Evolutionary conservation across 352 stramenopile genomes (phyloP).

Genomic region (Globisporangium acanthophoron): DNA sequence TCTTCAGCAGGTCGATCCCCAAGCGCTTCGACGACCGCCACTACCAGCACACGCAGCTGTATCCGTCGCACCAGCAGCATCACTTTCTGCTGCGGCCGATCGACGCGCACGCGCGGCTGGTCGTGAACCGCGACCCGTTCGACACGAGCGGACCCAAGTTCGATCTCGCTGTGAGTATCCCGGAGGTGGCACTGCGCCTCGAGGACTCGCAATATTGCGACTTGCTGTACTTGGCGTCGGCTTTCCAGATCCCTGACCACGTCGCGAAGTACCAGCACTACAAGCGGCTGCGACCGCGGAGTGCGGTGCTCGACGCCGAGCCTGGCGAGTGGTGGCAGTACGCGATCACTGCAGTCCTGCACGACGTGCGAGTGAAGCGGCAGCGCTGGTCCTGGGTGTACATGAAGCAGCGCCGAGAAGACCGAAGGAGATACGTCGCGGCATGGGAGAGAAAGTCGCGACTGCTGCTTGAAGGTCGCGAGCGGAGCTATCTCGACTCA

Average conservation of each 20-base stretch:
- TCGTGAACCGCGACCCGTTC: conserved; percentile 79
- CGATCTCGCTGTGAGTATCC: conserved; percentile 75
- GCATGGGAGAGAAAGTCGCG: conserved; percentile 48
- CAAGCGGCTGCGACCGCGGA: conserved; percentile 54
- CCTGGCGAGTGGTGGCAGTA: conserved; percentile 79
- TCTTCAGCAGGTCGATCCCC: conserved; percentile 74
- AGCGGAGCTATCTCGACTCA: conserved; percentile 31
- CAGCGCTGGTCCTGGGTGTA: conserved; percentile 76
- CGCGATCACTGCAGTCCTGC: conserved; percentile 54
- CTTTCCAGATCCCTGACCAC: conserved; percentile 66
- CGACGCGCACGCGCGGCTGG: conserved; percentile 70
- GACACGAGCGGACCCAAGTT: conserved; percentile 74
- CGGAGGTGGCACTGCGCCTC: conserved; percentile 71
- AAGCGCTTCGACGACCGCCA: conserved; percentile 77
- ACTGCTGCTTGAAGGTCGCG: conserved; percentile 19
- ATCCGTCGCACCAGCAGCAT: conserved; percentile 66
- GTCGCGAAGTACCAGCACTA: conserved; percentile 77
- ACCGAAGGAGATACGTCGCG: conserved; percentile 64
- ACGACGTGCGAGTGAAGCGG: conserved; percentile 60
- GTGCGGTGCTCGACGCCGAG: conserved; percentile 40
- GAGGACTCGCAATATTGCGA: conserved; percentile 88
- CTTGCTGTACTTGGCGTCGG: conserved; percentile 70
- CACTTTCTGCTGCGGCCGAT: conserved; percentile 85
- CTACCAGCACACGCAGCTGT: conserved; percentile 62
- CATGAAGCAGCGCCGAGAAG: conserved; percentile 76